Evolutionary conservation across 2,329 filamentous ascomycete species (phyloP).

Genomic region (Xylaria sp.): DNA sequence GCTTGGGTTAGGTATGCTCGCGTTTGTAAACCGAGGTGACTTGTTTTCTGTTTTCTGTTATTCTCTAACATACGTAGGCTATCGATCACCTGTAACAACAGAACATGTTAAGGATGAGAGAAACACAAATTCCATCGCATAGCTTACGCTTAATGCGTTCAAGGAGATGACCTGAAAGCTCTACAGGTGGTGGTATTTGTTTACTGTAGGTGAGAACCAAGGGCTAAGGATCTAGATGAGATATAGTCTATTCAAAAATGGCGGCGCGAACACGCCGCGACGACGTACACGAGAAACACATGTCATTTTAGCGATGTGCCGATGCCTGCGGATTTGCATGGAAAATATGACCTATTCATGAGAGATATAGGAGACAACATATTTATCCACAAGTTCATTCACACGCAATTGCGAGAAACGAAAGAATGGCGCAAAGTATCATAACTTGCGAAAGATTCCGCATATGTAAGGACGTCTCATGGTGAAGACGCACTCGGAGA

Average conservation of each 20-base stretch:
- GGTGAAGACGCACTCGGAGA: neutral
- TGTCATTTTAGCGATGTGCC: constrained; percentile 3
- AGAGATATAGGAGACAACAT: neutral
- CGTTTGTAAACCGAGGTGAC: too few relatives aligned
- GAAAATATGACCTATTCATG: neutral
- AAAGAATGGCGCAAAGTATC: neutral
- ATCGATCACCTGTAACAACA: too few relatives aligned
- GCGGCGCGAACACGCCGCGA: neutral
- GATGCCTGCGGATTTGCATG: neutral
- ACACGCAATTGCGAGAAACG: neutral
- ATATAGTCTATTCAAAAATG: neutral
- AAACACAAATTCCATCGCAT: too few relatives aligned
- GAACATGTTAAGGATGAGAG: too few relatives aligned
- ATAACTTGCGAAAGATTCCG: neutral
- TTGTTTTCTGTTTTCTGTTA: too few relatives aligned
- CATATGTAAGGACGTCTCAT: neutral
- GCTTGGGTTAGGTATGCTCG: too few relatives aligned
- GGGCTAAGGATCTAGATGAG: neutral
- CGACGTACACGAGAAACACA: neutral
- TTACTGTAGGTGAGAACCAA: neutral
- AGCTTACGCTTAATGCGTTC: neutral
- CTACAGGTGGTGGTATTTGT: neutral
- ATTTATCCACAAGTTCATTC: constrained; percentile 23
- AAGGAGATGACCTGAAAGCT: neutral
- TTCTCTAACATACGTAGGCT: too few relatives aligned